phyloP scores from a whole-genome alignment of 1,139 yeast species.

The Suhomyces panamericanus region DNA sequence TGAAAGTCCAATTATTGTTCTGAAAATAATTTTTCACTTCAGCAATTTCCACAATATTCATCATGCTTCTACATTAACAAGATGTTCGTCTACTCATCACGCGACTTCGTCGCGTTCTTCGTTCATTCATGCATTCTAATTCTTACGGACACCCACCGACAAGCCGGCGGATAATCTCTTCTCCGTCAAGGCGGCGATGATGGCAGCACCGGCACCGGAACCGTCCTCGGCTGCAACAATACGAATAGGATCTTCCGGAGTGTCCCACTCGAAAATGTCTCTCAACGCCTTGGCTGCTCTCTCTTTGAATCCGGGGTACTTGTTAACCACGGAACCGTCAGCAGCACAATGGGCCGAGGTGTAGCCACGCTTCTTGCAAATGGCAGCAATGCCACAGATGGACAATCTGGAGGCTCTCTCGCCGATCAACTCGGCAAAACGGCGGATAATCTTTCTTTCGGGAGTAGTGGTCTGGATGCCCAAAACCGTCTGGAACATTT shows the following conservation, averaged over 20 bases:
- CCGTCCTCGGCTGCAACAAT: constrained; percentile 96
- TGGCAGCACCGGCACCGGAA: constrained; percentile 97
- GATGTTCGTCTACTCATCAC: neutral
- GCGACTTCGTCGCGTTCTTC: too few relatives aligned
- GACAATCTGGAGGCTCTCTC: constrained; percentile 91
- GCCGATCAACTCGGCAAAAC: constrained; percentile 84
- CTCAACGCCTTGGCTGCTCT: constrained; percentile 87
- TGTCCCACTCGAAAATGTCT: constrained; percentile 85
- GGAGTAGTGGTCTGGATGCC: constrained; percentile 65
- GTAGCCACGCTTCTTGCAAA: constrained; percentile 83
- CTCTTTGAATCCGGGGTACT: constrained; percentile 87
- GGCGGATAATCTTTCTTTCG: constrained; percentile 82
- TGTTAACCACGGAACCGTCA: constrained; percentile 93
- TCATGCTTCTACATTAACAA: too few relatives aligned
- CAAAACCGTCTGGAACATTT: constrained; percentile 59
- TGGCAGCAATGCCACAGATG: constrained; percentile 94
- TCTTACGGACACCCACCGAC: constrained; percentile 61
- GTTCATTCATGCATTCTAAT: neutral
- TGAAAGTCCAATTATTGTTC: too few relatives aligned
- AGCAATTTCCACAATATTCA: too few relatives aligned
- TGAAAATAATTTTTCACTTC: too few relatives aligned
- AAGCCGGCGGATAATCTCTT: constrained; percentile 68
- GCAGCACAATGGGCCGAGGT: constrained; percentile 87
- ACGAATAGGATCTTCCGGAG: constrained; percentile 68
- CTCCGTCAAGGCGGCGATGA: constrained; percentile 91